Percentiles rank a stretch among this genome's conserved stretches.
Evolutionary conservation across 768 basidiomycete species (phyloP).

Genomic region (Psilocybe cyanescens): DNA sequence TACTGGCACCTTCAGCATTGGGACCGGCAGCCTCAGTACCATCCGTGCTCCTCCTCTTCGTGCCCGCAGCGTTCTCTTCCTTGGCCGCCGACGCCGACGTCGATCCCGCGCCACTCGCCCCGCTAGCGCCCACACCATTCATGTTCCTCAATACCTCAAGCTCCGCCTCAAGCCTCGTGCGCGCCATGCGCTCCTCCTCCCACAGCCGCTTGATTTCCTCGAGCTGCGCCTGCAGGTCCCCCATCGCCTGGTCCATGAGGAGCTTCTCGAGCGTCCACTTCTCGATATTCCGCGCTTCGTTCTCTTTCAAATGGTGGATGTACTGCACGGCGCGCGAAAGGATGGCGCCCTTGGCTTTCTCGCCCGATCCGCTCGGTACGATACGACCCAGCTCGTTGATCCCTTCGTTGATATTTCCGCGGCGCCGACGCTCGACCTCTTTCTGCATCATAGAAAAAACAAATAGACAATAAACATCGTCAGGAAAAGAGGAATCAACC

Average conservation of each 20-base stretch:
- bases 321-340: conserved; percentile 89
- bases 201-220: conserved; percentile 82
- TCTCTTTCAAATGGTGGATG: conserved; percentile 89
- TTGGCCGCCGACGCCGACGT: conserved; percentile 8
- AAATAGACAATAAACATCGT: not conserved
- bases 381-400: conserved; percentile 91
- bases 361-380: conserved; percentile 85
- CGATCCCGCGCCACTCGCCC: not conserved
- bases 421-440: conserved; percentile 94
- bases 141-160: conserved; percentile 55
- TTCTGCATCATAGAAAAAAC: conserved; percentile 57
- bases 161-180: conserved; percentile 68
- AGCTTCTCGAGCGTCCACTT: conserved; percentile 94
- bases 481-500: not conserved
- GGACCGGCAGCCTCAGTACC: conserved; percentile 35
- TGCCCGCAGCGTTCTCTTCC: conserved; percentile 24
- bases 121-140: conserved; percentile 12
- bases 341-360: conserved; percentile 90
- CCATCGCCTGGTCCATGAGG: conserved; percentile 92
- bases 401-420: conserved; percentile 96
- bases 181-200: conserved; percentile 73
- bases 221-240: conserved; percentile 80
- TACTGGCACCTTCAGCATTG: conserved; percentile 20
- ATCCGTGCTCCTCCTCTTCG: conserved; percentile 44
- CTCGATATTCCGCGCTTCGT: conserved; percentile 89